These are phyloP conservation scores for Mortierella sp. DNA, from an alignment of 371 early-diverging fungal species.

Conservation along the genomic window DNA sequence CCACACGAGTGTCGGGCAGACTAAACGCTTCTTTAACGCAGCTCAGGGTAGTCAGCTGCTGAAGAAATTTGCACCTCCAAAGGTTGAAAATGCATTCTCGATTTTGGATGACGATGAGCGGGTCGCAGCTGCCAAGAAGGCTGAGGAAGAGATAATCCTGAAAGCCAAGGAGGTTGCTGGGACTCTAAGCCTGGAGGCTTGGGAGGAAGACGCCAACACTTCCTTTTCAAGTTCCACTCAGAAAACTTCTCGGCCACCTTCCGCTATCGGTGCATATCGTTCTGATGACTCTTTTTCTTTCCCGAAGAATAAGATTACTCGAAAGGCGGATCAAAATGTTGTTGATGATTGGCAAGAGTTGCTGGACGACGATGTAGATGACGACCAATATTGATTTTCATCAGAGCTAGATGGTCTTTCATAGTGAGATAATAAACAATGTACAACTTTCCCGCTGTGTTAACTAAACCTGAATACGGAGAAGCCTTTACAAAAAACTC, in stretches of 20 bases:
- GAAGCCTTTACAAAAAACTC: too few relatives aligned
- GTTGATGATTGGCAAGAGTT: constrained; percentile 55
- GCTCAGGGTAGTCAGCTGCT: constrained; percentile 19
- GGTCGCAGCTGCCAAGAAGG: constrained; percentile 41
- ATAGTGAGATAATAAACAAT: not conserved
- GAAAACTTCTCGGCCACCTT: constrained; percentile 12
- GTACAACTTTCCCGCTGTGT: not conserved
- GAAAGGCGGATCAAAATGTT: constrained; percentile 29
- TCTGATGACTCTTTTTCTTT: constrained; percentile 3
- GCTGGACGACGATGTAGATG: constrained; percentile 39
- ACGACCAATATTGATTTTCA: constrained; percentile 4
- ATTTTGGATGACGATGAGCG: constrained; percentile 49
- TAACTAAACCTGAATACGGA: too few relatives aligned
- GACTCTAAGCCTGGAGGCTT: constrained; percentile 47
- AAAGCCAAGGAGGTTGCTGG: constrained; percentile 50
- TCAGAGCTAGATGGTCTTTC: not conserved
- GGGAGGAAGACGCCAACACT: constrained; percentile 33
- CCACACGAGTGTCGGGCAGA: constrained; percentile 22
- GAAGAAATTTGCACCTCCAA: constrained; percentile 30
- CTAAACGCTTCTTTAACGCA: constrained; percentile 33
- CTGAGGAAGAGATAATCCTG: constrained; percentile 42
- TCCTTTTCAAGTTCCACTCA: not conserved
- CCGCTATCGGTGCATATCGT: constrained; percentile 1
- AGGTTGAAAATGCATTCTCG: constrained; percentile 39
- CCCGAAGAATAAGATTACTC: not conserved